Conservation (phyloP, 2,329 filamentous ascomycete species). For the Phaeosphaeriaceae sp. region DNA sequence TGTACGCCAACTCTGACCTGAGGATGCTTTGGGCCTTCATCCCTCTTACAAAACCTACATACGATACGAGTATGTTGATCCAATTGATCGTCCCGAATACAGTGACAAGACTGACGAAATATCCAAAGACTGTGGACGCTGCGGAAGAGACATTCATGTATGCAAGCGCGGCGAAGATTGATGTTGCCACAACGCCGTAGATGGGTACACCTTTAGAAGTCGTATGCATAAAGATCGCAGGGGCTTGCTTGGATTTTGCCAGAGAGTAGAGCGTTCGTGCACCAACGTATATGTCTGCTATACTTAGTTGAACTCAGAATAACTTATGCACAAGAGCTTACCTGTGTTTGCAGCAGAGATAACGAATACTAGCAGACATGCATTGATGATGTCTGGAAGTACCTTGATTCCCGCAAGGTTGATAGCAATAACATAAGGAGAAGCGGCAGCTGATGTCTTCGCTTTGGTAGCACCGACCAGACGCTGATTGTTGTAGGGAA, state of each 20-base stretch:
- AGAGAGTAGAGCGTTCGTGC: slow-evolving; percentile 77
- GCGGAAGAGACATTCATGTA: slow-evolving; percentile 61
- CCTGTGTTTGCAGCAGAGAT: slow-evolving; percentile 81
- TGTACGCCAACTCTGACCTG: slow-evolving; percentile 60
- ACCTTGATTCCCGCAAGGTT: slow-evolving; percentile 67
- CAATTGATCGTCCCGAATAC: slow-evolving; percentile 55
- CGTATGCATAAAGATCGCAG: slow-evolving; percentile 74
- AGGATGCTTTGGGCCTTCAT: slow-evolving; percentile 55
- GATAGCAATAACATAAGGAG: slow-evolving; percentile 80
- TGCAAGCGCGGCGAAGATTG: slow-evolving; percentile 71
- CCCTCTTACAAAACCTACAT: slow-evolving; percentile 59
- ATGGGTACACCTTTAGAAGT: slow-evolving; percentile 76
- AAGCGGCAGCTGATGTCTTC: slow-evolving; percentile 62
- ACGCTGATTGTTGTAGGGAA: slow-evolving; percentile 72
- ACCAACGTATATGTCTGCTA: slow-evolving; percentile 77
- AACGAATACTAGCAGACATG: slow-evolving; percentile 76
- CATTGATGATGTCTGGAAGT: slow-evolving; percentile 75
- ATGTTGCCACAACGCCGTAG: slow-evolving; percentile 68
- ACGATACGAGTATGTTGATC: slow-evolving; percentile 59
- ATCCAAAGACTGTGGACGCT: slow-evolving; percentile 54
- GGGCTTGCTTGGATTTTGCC: slow-evolving; percentile 75
- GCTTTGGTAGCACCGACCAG: slow-evolving; percentile 67
- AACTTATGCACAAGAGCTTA: no score
- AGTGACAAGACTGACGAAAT: slow-evolving; percentile 57
- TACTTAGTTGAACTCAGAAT: no score